Conservation (phyloP, 148 eudicot species). For the Silene conica region DNA sequence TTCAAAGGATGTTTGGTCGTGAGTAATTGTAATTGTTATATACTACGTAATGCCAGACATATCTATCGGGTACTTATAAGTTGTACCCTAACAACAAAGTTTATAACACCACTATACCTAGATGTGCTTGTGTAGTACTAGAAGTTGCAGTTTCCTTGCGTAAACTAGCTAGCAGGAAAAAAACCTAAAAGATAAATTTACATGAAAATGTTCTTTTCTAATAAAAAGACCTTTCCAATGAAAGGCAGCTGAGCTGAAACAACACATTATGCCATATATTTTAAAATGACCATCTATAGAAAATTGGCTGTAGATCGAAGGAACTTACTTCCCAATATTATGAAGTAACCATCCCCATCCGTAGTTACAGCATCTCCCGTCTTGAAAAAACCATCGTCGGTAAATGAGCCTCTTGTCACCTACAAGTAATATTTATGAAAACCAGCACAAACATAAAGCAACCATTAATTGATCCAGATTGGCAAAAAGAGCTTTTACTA, state of each 20-base stretch:
- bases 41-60: background rate
- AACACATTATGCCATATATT: background rate
- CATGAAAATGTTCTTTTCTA: background rate
- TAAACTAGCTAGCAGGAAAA: background rate
- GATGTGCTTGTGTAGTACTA: background rate
- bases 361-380: slow-evolving; percentile 85
- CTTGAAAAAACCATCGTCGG: slow-evolving; percentile 79
- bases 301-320: background rate
- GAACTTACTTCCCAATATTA: slow-evolving; percentile 91
- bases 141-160: background rate
- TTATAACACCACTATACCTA: background rate
- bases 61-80: background rate
- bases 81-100: background rate
- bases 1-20: background rate
- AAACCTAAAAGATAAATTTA: background rate
- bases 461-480: background rate
- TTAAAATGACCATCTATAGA: background rate
- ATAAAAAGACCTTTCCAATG: background rate
- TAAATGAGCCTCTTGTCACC: slow-evolving; percentile 88
- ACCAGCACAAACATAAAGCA: background rate
- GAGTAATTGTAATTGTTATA: background rate
- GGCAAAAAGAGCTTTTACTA: background rate
- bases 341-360: slow-evolving; percentile 92
- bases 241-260: background rate
- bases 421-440: slow-evolving; percentile 25